phyloP scores from a whole-genome alignment of 495 filamentous ascomycete genomes.

The Chaetomidium leptoderma region DNA sequence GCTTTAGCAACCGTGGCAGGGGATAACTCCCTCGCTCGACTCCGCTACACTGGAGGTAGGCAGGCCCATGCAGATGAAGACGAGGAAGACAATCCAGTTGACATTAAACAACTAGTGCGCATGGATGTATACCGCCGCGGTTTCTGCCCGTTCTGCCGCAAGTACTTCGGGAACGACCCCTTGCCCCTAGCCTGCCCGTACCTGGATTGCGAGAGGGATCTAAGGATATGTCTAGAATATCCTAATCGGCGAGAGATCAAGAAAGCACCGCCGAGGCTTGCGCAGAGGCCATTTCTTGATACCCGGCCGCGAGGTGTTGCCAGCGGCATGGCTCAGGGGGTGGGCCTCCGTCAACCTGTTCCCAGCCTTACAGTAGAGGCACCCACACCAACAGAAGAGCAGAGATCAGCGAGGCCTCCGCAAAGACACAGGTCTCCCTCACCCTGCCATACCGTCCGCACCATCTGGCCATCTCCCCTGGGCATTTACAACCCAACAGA shows the following conservation, averaged over 20 bases:
- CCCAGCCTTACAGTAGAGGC: neutral
- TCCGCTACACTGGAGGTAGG: neutral
- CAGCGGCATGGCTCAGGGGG: neutral
- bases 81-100: neutral
- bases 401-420: neutral
- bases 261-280: conserved; percentile 16
- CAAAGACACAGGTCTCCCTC: neutral
- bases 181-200: conserved; percentile 4
- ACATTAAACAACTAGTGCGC: conserved; percentile 13
- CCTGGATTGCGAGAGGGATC: conserved; percentile 8
- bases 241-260: neutral
- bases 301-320: neutral
- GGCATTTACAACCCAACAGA: neutral
- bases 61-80: neutral
- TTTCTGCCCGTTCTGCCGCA: conserved; percentile 16
- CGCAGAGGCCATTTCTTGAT: conserved; percentile 2
- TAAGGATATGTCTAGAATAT: conserved; percentile 1
- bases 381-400: neutral
- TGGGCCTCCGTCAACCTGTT: neutral
- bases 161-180: neutral
- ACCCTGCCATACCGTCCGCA: neutral
- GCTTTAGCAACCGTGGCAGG: neutral
- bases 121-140: conserved; percentile 16
- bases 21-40: neutral
- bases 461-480: neutral